Evolutionary conservation across 164 flowering plant genomes (phyloP), one percentile per base, ranked within the genome.

Genomic region (Nymphaea thermarum): DNA sequence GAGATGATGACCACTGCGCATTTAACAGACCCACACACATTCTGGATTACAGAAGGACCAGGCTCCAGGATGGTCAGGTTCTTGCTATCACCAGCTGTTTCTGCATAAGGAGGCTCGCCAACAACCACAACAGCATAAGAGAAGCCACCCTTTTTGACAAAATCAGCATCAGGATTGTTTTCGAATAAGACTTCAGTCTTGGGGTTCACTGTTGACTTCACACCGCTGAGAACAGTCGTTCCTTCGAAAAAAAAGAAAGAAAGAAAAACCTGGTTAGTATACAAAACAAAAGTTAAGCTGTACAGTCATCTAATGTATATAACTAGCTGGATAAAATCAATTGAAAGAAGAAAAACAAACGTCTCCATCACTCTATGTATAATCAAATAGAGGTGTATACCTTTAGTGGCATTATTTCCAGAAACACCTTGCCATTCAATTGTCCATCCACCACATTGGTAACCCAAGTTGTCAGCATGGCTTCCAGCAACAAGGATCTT

Each of bases 371-470:
- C n/a, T n/a, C n/a, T n/a, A n/a, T 47, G 12, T 47, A 12, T 7
- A 3, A 61, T 10, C 18, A 6, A 61, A n/a, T n/a, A 64, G 7
- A 69, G 44, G 5, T 8, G 44, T 10, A 42, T 73, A 76, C 79
- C 76, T 6, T 4, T 43, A 2, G 76, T 76, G 62, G 60, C 66
- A 65, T 82, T 73, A 70, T 82, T 84, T 66, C 86, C 86, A 8
- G 57, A 3, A 36, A 72, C 67, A 42, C 86, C 88, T 51, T 81
- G 81, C 83, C 84, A 81, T 43, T 70, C 63, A 11, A 84, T 80
- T 6, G 88, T 82, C 88, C 88, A 84, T 17, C 86, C 88, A 43
- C 88, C 86, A 73, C 86, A 82, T 64, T 84, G 88, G 55, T 77
- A 74, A 17, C 85, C 86, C 68, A 84, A 68, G 71, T 84, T 81